These are phyloP conservation scores for Trichoderma sp. DNA, from an alignment of 2,329 filamentous ascomycete genomes.

Conservation along the genomic window DNA sequence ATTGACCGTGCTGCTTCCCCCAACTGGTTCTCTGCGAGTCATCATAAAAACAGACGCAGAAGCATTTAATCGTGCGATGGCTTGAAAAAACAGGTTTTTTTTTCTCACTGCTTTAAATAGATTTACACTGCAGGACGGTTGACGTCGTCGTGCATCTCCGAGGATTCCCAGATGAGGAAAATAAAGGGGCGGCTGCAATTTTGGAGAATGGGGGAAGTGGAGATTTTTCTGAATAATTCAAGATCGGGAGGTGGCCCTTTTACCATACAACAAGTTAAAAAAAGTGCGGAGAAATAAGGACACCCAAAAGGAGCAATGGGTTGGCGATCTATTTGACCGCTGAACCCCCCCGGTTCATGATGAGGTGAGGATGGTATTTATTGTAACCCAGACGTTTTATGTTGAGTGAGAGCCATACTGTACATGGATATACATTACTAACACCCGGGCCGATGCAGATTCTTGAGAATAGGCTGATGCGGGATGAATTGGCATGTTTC, in stretches of 20 bases:
- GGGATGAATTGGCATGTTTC: not conserved
- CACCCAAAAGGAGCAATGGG: not conserved
- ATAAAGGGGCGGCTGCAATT: not conserved
- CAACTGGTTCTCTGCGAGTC: not conserved
- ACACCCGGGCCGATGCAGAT: not conserved
- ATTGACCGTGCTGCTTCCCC: not conserved
- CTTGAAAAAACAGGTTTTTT: not conserved
- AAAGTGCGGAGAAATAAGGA: not conserved
- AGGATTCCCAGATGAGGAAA: not conserved
- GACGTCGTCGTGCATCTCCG: slow-evolving; percentile 3
- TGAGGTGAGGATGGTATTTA: not conserved
- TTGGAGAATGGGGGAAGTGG: not conserved
- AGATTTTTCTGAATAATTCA: not conserved
- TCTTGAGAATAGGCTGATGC: not conserved
- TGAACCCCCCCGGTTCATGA: not conserved
- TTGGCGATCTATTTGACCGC: not conserved
- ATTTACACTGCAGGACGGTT: not conserved
- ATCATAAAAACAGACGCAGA: not conserved
- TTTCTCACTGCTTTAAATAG: not conserved
- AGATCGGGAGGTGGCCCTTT: not conserved
- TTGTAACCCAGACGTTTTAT: not conserved
- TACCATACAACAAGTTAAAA: not conserved
- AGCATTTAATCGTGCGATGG: not conserved
- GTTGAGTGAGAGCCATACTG: not conserved
- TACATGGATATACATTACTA: not conserved